Conservation (phyloP, 2,329 filamentous ascomycete species). For the Trichoderma sp. region DNA sequence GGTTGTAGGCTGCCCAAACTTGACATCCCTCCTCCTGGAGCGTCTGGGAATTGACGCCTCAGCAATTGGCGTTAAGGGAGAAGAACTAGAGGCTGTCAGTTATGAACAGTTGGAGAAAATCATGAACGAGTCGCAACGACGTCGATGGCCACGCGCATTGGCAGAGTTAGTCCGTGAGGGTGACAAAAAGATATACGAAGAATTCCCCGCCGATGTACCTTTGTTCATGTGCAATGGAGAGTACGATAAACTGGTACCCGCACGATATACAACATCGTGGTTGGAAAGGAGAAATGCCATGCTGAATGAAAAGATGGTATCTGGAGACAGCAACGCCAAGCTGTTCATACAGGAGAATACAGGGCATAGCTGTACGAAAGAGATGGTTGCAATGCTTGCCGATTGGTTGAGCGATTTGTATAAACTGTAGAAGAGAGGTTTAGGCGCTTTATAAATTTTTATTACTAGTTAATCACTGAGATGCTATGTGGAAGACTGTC, state of each 20-base stretch:
- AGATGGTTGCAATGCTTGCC: conserved; percentile 13
- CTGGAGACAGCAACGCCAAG: not conserved
- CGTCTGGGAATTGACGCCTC: not conserved
- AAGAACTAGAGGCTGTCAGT: not conserved
- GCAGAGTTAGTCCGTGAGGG: not conserved
- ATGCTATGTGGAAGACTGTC: not conserved
- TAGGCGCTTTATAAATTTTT: not conserved
- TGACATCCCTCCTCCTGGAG: not conserved
- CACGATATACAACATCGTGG: not conserved
- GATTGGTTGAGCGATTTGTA: not conserved
- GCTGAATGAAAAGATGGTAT: not conserved
- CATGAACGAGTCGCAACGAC: not conserved
- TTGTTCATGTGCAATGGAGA: not conserved
- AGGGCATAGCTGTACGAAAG: conserved; percentile 10
- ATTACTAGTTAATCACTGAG: not conserved
- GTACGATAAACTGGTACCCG: conserved; percentile 1
- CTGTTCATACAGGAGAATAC: conserved; percentile 1
- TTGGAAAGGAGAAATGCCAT: not conserved
- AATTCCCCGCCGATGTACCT: not conserved
- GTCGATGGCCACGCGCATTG: conserved; percentile 6
- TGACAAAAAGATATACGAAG: not conserved
- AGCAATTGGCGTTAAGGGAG: not conserved
- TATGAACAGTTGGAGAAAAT: not conserved
- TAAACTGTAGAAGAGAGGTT: not conserved
- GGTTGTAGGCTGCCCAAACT: conserved; percentile 3